Evolutionary conservation across 495 filamentous ascomycete genomes (phyloP), one percentile per base, ranked within the genome.

Genomic region (Coniosporium apollinis): DNA sequence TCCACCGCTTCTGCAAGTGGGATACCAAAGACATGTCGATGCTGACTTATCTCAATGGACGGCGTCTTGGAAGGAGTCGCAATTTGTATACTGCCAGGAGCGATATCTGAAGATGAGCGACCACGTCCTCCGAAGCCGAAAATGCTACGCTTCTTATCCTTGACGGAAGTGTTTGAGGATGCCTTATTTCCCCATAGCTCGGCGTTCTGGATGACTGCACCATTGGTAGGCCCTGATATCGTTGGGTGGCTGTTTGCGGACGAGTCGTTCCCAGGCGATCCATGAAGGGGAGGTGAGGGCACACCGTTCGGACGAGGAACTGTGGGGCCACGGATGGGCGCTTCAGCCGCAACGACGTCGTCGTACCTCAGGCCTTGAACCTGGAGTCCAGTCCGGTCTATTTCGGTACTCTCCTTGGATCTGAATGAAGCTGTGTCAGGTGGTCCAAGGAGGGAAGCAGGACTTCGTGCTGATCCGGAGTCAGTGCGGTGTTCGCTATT

Each of bases 91-190:
- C 52, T 54, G 38, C 10, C 38, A 5, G 43, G 33, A 18, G 61
- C 66, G 16, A 72, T 51, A 40, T 81, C 76, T 9, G 70, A 65
- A 0, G 71, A 71, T 15, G 69, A 72, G 31, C 74, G 64, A 17
- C 72, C 72, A 30, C 83, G 74, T n/a, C n/a, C n/a, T n/a, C n/a
- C n/a, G 51, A 94, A 94, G 0, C 82, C 84, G 39, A 60, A 96
- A 51, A 97, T 92, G 56, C 86, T 87, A 26, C 89, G 76, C 55
- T 94, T 94, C 52, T 83, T 79, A 48, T 86, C 82, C 39, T 80
- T 82, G 18, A 63, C 64, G 5, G 61, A 57, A 28, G 67, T 52
- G 20, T 64, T 43, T 29, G 57, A 45, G 28, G 56, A 35, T 9
- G 48, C 49, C 55, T 78, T 89, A 49, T 76, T 83, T 19, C 87